Evolutionary conservation across 352 stramenopile species (phyloP).

Genomic region (Globisporangium yorkense): DNA sequence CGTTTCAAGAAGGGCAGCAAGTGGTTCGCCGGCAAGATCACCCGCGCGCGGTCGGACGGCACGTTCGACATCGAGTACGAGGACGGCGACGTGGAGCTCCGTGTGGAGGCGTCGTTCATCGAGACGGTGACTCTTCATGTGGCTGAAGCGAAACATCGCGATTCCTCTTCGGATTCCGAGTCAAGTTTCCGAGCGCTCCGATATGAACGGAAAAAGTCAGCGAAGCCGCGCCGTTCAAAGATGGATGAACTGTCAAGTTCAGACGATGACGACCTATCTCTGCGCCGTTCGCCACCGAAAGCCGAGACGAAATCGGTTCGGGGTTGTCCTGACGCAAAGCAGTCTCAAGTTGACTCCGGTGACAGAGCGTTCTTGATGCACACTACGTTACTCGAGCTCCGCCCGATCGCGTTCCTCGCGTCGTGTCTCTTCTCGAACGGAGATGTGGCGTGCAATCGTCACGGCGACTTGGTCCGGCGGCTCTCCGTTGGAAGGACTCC

Average conservation of each 20-base stretch:
- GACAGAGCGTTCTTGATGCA: constrained; percentile 7
- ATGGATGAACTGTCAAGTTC: no score
- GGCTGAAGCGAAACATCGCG: neutral
- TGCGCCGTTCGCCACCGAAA: no score
- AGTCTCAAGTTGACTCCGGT: neutral
- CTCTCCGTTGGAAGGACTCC: constrained; percentile 53
- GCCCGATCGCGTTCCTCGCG: constrained; percentile 50
- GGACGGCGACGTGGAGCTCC: constrained; percentile 44
- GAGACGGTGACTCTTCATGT: neutral
- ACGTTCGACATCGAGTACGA: constrained; percentile 66
- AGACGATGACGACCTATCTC: no score
- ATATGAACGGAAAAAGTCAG: neutral
- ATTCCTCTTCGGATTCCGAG: neutral
- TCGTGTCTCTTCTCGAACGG: constrained; percentile 67
- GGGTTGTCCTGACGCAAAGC: neutral
- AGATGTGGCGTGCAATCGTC: constrained; percentile 34
- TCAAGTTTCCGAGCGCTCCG: neutral
- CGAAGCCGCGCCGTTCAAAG: neutral
- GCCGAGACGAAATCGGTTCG: constrained; percentile 22
- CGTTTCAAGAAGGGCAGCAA: constrained; percentile 67
- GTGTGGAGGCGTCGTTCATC: constrained; percentile 25
- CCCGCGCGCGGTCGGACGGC: constrained; percentile 44
- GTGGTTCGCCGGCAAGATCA: constrained; percentile 58
- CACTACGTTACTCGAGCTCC: constrained; percentile 30
- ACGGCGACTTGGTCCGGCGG: constrained; percentile 52